Base-by-base conservation (phyloP, 805 yeast species). In the Kurtzmaniella cleridarum region DNA sequence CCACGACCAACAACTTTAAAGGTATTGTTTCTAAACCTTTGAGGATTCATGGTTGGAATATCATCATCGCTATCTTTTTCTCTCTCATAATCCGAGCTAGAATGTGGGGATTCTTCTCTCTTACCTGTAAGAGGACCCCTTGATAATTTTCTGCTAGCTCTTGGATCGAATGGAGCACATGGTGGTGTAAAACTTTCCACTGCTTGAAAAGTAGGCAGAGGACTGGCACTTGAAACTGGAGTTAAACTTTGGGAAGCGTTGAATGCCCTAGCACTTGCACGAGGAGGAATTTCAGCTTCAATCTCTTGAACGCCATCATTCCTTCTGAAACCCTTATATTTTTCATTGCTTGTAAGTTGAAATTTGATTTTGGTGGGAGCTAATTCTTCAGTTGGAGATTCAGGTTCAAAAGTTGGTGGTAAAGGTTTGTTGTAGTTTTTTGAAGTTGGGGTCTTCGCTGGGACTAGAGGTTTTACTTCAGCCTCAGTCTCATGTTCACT, bases 321-420 rank as follows among this genome's bases (percentile, higher is more conserved):
- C 53, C 72, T 57, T 57, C 73, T 65, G 50, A 68, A 68, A 1
- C 73, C 73, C 41, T 48, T 60, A 49, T 68, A 68, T 41, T 62
- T 66, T 32, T 56, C 64, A 42, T 64, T 64, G 10, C 50, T 49
- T 20, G 49, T 41, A 18, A 62, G 54, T 16, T 57, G 51, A 36
- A 64, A 48, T 32, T 51, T 36, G n/a, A 41, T 32, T 7, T 33
- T 40, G 30, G 36, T 36, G 7, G 42, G 40, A 15, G 27, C 32
- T 10, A 43, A 20, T 20, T 20, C 24, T 20, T 20, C 7, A 20
- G 27, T 31, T 33, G 44, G 36, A 17, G 38, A 30, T 38, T 39
- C 35, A 45, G 49, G 36, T 38, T 41, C 33, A 14, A 34, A 35
- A 34, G 39, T 30, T 30, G 28, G 29, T 24, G 39, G 12, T 31